These are phyloP conservation scores for Phytophthora multivora DNA, from an alignment of 352 stramenopile species.

Conservation along the genomic window DNA sequence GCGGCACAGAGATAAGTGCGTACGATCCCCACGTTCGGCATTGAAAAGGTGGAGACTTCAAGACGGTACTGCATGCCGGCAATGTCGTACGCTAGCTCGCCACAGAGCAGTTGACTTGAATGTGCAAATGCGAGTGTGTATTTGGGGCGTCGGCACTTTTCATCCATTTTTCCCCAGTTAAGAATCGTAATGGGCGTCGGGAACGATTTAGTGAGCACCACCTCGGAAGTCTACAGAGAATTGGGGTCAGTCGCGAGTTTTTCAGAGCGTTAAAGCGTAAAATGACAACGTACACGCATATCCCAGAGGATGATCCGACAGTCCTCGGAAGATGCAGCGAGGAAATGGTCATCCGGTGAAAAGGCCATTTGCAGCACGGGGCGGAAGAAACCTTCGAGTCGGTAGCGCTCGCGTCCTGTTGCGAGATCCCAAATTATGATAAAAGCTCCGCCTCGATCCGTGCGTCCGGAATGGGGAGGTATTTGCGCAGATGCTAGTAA, in stretches of 20 bases:
- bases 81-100: constrained; percentile 77
- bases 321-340: constrained; percentile 69
- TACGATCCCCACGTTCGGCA: constrained; percentile 77
- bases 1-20: constrained; percentile 69
- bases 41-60: constrained; percentile 63
- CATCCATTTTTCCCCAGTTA: constrained; percentile 71
- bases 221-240: constrained; percentile 73
- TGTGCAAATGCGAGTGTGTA: constrained; percentile 72
- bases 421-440: constrained; percentile 43
- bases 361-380: constrained; percentile 73
- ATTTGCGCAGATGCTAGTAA: constrained; percentile 59
- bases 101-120: constrained; percentile 65
- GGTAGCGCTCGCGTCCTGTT: constrained; percentile 50
- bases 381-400: constrained; percentile 61
- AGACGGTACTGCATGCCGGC: constrained; percentile 80
- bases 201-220: constrained; percentile 74
- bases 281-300: constrained; percentile 51
- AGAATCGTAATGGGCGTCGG: constrained; percentile 65
- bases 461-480: constrained; percentile 35
- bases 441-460: constrained; percentile 26
- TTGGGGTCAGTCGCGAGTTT: too few relatives aligned
- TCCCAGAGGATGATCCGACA: constrained; percentile 77
- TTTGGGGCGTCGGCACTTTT: constrained; percentile 71
- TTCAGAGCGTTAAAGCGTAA: neutral
- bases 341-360: constrained; percentile 79